Percentiles rank a stretch among this genome's conserved stretches.
These are phyloP conservation scores for Paramyrothecium sp. DNA, from an alignment of 2,329 filamentous ascomycete species.

Conservation along the genomic window DNA sequence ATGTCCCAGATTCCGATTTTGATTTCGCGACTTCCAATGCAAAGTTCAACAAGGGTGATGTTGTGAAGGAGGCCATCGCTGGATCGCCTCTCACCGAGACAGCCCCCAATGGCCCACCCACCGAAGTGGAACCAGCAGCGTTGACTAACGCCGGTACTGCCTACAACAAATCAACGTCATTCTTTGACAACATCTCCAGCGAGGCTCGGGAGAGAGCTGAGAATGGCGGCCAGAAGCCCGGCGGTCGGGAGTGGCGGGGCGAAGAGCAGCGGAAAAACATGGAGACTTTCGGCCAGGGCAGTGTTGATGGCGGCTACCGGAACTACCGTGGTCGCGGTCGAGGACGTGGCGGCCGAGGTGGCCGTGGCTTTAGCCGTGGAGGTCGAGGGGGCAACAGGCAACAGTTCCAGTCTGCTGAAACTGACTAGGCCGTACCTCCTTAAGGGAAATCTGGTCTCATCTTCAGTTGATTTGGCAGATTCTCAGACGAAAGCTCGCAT, in stretches of 20 bases:
- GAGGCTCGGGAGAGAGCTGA: slow-evolving; percentile 88
- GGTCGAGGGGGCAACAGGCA: slow-evolving; percentile 35
- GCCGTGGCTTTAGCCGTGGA: slow-evolving; percentile 37
- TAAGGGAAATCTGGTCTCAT: too few relatives aligned
- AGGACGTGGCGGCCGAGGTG: slow-evolving; percentile 58
- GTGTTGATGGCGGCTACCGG: slow-evolving; percentile 78
- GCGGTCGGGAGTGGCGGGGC: slow-evolving; percentile 82
- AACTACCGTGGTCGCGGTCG: slow-evolving; percentile 79
- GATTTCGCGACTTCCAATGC: slow-evolving; percentile 70
- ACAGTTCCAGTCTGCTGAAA: slow-evolving; percentile 23
- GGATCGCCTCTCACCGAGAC: slow-evolving; percentile 64
- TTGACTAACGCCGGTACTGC: slow-evolving; percentile 46
- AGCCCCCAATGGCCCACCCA: slow-evolving; percentile 34
- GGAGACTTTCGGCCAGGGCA: slow-evolving; percentile 96
- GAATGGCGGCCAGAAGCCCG: slow-evolving; percentile 63
- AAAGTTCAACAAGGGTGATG: slow-evolving; percentile 46
- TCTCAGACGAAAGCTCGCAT: background rate
- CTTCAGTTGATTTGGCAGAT: too few relatives aligned
- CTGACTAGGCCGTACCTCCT: background rate
- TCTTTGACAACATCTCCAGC: slow-evolving; percentile 98
- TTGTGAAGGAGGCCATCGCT: slow-evolving; percentile 86
- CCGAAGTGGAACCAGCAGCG: slow-evolving; percentile 36
- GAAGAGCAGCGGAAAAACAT: slow-evolving; percentile 96
- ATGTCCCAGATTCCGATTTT: slow-evolving; percentile 87
- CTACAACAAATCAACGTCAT: slow-evolving; percentile 87